Base-by-base conservation (phyloP, 2,329 filamentous ascomycete genomes). In the Colletotrichum lentis region DNA sequence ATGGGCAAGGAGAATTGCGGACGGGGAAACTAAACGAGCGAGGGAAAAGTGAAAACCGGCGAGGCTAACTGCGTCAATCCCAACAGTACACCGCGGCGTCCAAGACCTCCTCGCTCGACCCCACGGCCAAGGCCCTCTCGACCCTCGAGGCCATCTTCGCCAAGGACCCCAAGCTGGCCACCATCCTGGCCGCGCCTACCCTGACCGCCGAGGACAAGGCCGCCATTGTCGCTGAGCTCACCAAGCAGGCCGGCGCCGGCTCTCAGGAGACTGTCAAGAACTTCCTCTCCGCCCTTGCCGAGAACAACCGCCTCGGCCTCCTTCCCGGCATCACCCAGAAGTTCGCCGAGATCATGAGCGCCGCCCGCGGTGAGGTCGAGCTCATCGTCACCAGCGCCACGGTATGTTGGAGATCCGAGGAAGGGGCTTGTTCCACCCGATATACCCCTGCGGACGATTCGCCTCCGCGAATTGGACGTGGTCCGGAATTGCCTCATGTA, bases 291-390 rank as follows among this genome's bases (percentile, higher is more conserved):
- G 92, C 95, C 66, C 88, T 99, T 67, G 95, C 96, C 73, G 93
- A 96, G 85, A 97, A 99, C 90, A 99, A 99, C 89, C 89, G 96
- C 74, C 86, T 99, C 74, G 89, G 90, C 72, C 85, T 96, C 71
- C 87, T 99, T 71, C 86, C 90, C 80, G 90, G 90, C 74, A 91
- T 98, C 72, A 90, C 89, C 79, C 88, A 91, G 78, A 97, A 98
- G 88, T 99, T 97, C 77, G 85, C 79, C 73, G 86, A 90, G 78
- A 84, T 99, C 77, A 97, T 98, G 86, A 89, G 93, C 76, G 96
- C 96, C 73, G 86, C 93, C 74, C 90, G 89, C 74, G 96, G 96
- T 72, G 96, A 99, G 90, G 86, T 98, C 74, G 96, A 99, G 86
- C 85, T 98, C 82, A 88, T 86, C 72, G 91, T 99, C 76, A 97